Conservation (phyloP, 768 basidiomycete genomes). For the Trametes gibbosa region DNA sequence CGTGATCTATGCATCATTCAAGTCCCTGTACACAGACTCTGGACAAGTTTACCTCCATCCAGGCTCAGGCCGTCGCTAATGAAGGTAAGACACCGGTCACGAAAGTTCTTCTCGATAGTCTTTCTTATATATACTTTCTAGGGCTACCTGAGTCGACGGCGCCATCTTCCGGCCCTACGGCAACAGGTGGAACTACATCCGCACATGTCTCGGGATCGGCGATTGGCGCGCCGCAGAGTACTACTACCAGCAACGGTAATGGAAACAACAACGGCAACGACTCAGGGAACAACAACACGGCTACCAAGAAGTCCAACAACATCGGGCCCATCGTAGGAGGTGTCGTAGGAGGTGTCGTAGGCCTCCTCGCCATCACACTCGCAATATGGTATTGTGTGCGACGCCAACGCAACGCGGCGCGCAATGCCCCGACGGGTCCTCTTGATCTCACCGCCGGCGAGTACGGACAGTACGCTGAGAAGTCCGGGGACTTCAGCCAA, state of each 20-base stretch:
- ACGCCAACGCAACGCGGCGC: background rate
- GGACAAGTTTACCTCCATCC: background rate
- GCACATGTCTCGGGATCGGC: background rate
- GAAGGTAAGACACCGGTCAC: background rate
- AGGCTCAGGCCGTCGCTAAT: background rate
- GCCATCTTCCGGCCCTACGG: background rate
- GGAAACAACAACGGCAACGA: background rate
- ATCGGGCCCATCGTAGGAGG: conserved; percentile 11
- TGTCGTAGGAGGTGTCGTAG: conserved; percentile 10
- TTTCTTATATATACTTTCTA: no score
- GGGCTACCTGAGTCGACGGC: background rate
- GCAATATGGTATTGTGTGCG: conserved; percentile 9
- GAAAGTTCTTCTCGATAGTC: no score
- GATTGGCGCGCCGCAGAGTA: background rate
- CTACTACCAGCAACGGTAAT: background rate
- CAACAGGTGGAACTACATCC: background rate
- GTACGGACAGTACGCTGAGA: conserved; percentile 5
- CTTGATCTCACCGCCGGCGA: conserved; percentile 4
- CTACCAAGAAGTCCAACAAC: conserved; percentile 10
- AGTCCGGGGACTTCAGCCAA: background rate
- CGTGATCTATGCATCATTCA: background rate
- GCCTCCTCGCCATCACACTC: background rate
- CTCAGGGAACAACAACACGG: background rate
- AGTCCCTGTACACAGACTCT: background rate
- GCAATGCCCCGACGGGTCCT: conserved; percentile 3